These are phyloP conservation scores for Camillea tinctor DNA, from an alignment of 2,329 filamentous ascomycete genomes.

Conservation along the genomic window DNA sequence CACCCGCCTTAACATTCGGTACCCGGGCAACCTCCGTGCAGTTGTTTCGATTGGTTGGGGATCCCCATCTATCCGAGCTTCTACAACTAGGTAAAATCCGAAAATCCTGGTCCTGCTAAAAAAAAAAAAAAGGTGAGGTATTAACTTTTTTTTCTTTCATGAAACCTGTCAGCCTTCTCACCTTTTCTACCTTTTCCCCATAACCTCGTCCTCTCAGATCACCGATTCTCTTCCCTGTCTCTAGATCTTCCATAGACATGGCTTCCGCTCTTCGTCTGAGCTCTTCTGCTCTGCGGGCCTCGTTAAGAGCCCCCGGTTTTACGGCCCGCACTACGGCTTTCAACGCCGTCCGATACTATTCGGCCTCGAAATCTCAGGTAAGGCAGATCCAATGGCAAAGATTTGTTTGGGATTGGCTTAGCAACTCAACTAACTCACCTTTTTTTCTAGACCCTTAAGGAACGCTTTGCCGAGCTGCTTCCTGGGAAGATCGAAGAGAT, in stretches of 20 bases:
- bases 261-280: constrained; percentile 79
- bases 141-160: constrained; percentile 15
- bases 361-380: constrained; percentile 81
- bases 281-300: constrained; percentile 78
- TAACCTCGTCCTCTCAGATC: constrained; percentile 7
- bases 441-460: constrained; percentile 80
- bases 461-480: constrained; percentile 94
- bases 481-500: constrained; percentile 98
- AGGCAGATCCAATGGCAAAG: constrained; percentile 30
- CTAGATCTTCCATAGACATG: constrained; percentile 55
- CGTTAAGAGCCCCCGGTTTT: constrained; percentile 65
- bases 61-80: not conserved
- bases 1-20: not conserved
- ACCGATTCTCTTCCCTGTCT: constrained; percentile 9
- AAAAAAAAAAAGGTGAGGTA: constrained; percentile 2
- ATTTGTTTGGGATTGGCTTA: constrained; percentile 8
- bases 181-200: constrained; percentile 1
- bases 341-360: constrained; percentile 87
- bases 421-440: constrained; percentile 23
- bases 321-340: constrained; percentile 70
- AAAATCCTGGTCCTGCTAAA: not conserved
- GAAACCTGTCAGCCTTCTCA: constrained; percentile 4
- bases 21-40: not conserved
- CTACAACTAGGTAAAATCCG: no score
- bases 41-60: not conserved